Evolutionary conservation across 345 rosid species (phyloP).

Genomic region (Cardamine resedifolia): DNA sequence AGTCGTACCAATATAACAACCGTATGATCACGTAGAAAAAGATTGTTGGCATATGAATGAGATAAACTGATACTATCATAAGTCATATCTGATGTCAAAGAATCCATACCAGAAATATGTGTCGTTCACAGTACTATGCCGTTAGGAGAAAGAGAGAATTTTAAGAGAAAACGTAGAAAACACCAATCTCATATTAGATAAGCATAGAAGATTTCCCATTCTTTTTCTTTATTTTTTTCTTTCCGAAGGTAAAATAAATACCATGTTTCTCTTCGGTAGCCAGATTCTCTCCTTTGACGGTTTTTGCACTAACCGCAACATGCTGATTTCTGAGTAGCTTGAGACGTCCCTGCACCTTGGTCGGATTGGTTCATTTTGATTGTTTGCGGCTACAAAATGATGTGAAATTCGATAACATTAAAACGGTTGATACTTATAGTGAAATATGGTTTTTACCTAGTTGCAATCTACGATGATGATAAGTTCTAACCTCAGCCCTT

Average conservation of each 20-base stretch:
- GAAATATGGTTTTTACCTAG: not conserved
- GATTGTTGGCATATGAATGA: not conserved
- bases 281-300: conserved; percentile 8
- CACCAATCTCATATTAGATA: conserved; percentile 17
- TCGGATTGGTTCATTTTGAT: conserved; percentile 72
- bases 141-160: conserved; percentile 1
- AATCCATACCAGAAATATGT: conserved; percentile 19
- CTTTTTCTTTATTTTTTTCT: not conserved
- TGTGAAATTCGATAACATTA: not conserved
- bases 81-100: conserved; percentile 25
- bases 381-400: conserved; percentile 57
- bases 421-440: not conserved
- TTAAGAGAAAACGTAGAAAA: conserved; percentile 16
- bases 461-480: conserved; percentile 13
- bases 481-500: conserved; percentile 53
- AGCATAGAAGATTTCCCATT: not conserved
- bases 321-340: conserved; percentile 69
- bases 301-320: conserved; percentile 68
- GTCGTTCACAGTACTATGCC: conserved; percentile 21
- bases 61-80: conserved; percentile 20
- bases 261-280: conserved; percentile 11
- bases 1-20: no score
- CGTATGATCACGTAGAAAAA: not conserved
- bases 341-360: conserved; percentile 59
- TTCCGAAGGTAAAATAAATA: no score